Percentiles rank a stretch among this genome's conserved stretches.
Conservation (phyloP, 1,284 basidiomycete genomes). For the Rhodotorula mucilaginosa region DNA sequence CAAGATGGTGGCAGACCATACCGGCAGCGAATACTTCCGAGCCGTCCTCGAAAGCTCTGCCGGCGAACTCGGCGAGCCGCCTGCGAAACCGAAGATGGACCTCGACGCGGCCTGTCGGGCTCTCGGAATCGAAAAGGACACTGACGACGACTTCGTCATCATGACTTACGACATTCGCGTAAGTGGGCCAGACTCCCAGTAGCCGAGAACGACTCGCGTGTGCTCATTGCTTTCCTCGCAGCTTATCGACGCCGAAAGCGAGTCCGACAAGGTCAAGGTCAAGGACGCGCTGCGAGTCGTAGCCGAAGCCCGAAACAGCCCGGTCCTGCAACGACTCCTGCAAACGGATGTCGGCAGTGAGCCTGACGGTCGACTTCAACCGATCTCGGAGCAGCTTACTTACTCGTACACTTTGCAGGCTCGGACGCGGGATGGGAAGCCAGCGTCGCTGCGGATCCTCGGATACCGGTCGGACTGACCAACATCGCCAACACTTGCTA, state of each 20-base stretch:
- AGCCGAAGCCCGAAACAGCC: constrained; percentile 67
- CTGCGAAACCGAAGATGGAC: constrained; percentile 58
- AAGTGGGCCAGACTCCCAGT: constrained; percentile 46
- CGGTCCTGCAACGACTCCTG: constrained; percentile 65
- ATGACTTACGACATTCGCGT: constrained; percentile 72
- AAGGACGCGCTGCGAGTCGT: constrained; percentile 49
- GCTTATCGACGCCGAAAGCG: constrained; percentile 60
- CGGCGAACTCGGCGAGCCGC: constrained; percentile 50
- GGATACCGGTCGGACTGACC: constrained; percentile 79
- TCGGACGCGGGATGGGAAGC: constrained; percentile 8
- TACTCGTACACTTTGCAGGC: neutral
- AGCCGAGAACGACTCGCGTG: neutral
- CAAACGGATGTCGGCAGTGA: constrained; percentile 68
- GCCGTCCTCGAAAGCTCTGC: constrained; percentile 58
- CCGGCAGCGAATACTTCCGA: constrained; percentile 63
- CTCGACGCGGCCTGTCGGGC: constrained; percentile 69
- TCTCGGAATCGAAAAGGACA: constrained; percentile 65
- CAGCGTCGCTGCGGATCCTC: constrained; percentile 46
- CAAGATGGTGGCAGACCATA: constrained; percentile 47
- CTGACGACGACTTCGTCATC: constrained; percentile 72
- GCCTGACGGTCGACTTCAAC: constrained; percentile 46
- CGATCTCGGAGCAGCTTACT: neutral
- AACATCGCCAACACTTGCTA: constrained; percentile 94
- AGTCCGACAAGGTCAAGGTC: constrained; percentile 41
- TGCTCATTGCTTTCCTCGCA: constrained; percentile 46